Base-by-base conservation (phyloP, 257 asterid genomes). In the Solanum raphanifolium region DNA sequence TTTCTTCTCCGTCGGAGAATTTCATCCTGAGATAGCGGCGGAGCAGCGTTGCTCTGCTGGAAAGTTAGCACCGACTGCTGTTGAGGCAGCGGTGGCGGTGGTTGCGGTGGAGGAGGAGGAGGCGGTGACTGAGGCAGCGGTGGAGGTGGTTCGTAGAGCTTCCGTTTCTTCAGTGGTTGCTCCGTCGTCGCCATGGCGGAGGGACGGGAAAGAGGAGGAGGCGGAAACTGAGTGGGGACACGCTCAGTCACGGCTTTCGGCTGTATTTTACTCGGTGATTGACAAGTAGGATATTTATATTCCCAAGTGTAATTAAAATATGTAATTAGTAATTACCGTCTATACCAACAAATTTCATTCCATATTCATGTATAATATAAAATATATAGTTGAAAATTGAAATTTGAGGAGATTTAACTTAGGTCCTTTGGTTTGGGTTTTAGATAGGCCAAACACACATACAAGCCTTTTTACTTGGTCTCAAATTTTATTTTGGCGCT, bases 1-100 rank as follows among this genome's bases (percentile, higher is more conserved):
- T 88, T 93, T 89, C 93, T 91, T 89, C 96, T 92, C 91, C 97
- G 83, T 86, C 93, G 94, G 78, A 86, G 83, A 88, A 95, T 93
- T 87, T 95, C 98, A 46, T 95, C 96, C 84, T 88, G 94, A 31
- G 98, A 90, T 76, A 92, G 94, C 52, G 94, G 29, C 12, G 43
- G 86, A 48, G 69, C 69, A 82, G 20, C 68, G 69, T 6, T 32
- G 43, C 86, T 48, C 58, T 39, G 83, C 31, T 72, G 79, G 13
- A 72, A 72, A 72, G 23, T 69, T 69, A 72, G 41, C 25, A 4
- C 79, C 43, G 79, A 21, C 36, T 79, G 84, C 84, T 39, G 65
- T 39, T 36, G 94, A 72, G 94, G 96, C 16, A 95, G 87, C 20
- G 92, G 87, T 16, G 95, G 94, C 39, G 88, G 89, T 23, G 88